These are phyloP conservation scores for Aspergillus haitiensis DNA, from an alignment of 495 filamentous ascomycete species.

Conservation along the genomic window DNA sequence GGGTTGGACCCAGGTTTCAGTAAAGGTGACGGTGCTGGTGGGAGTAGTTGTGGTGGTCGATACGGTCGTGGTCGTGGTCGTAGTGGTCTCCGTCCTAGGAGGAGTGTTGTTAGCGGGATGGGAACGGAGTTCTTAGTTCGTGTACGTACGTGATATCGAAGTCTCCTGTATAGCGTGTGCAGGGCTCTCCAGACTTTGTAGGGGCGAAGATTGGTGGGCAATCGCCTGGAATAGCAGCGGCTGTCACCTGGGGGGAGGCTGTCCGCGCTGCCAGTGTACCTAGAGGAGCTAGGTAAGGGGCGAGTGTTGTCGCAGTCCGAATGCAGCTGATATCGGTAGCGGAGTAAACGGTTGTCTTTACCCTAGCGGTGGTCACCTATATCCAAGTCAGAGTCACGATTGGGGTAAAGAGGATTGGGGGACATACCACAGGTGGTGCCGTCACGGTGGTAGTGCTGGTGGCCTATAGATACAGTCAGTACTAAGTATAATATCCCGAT, in stretches of 20 bases:
- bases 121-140: background rate
- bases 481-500: background rate
- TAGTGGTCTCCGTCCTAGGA: conserved; percentile 1
- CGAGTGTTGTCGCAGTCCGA: conserved; percentile 7
- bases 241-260: background rate
- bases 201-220: conserved; percentile 8
- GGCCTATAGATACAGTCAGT: background rate
- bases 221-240: background rate
- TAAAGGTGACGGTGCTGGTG: background rate
- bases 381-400: background rate
- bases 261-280: background rate
- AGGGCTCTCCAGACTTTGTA: background rate
- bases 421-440: conserved; percentile 4
- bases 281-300: background rate
- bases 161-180: conserved; percentile 3
- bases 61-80: background rate
- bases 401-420: background rate
- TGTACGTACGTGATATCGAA: conserved; percentile 4
- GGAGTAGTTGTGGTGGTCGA: conserved; percentile 7
- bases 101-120: background rate
- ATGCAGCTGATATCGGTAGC: conserved; percentile 13
- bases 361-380: background rate
- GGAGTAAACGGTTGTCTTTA: conserved; percentile 8
- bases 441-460: conserved; percentile 10
- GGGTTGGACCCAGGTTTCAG: conserved; percentile 13